Base-by-base conservation (phyloP, 75 land plant species). In the Larix kaempferi region DNA sequence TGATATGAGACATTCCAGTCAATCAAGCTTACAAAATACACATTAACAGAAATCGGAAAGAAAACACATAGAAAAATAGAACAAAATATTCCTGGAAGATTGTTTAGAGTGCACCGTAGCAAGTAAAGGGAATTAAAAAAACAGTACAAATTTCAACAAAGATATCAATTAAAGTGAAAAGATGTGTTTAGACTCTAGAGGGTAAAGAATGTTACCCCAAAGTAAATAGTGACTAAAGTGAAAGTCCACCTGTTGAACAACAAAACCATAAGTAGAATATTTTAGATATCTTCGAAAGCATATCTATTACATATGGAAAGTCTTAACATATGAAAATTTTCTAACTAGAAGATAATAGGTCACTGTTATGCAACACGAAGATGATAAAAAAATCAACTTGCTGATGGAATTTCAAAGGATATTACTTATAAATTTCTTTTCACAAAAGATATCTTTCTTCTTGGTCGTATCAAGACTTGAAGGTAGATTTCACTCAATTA, bases 191-290 rank as follows among this genome's bases (percentile, higher is more conserved):
- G 33, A 29, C 33, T 29, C 33, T 29, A 29, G 54, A 49, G 12
- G 23, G 17, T 37, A 63, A 63, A 33, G n/a, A n/a, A 44, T 73
- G 88, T 61, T 84, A 94, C 96, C 91, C 86, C 94, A 87, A 96
- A 96, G 80, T 93, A 96, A 57, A 88, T 75, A n/a, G 89, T 87
- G 39, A 94, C 80, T 77, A 91, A 85, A 54, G 90, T 79, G 74
- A 93, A 93, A 49, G 99, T 91, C 94, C 99, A 96, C 86, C 96
- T 94, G 90, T 82, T 33, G n/a, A 79, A 71, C 19, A 57, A 33
- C 63, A 37, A 64, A 15, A 72, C 41, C 2, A 37, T 15, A 74
- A 56, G 64, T 25, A 41, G 4, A 41, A 39, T 29, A 77, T 22
- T 27, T 44, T 56, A 49, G 54, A 62, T 52, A 64, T 13, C 19